These are phyloP conservation scores for Trichophaea hybrida DNA, from an alignment of 2,329 filamentous ascomycete genomes.

Conservation along the genomic window DNA sequence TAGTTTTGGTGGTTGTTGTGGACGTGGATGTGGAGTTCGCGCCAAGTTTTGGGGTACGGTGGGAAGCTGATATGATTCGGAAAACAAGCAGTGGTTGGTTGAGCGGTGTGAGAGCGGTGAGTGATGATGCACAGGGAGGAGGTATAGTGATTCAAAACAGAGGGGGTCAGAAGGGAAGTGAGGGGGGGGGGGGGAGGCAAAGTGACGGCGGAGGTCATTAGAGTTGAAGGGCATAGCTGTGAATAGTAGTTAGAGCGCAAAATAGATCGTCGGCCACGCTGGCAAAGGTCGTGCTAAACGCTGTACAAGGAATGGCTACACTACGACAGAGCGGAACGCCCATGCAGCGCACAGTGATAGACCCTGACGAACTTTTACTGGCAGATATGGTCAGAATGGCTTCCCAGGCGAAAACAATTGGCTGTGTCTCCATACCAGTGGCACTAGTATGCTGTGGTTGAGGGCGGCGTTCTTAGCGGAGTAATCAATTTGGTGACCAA, in stretches of 20 bases:
- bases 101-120: background rate
- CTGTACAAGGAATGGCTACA: background rate
- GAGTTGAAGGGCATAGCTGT: background rate
- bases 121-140: background rate
- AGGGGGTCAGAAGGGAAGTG: background rate
- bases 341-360: background rate
- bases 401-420: background rate
- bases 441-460: no score
- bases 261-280: slow-evolving; percentile 8
- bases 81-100: background rate
- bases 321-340: background rate
- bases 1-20: background rate
- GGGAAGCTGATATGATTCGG: background rate
- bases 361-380: background rate
- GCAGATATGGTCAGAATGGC: background rate
- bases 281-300: slow-evolving; percentile 4
- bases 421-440: background rate
- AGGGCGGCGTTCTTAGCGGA: no score
- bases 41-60: background rate
- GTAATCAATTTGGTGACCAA: background rate
- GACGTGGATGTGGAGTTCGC: background rate
- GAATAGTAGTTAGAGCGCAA: background rate
- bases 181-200: background rate
- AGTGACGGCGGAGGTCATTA: background rate
- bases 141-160: background rate